Evolutionary conservation across 192 early-diverging fungal genomes (phyloP).

Genomic region (Pilobolus umbonatus): DNA sequence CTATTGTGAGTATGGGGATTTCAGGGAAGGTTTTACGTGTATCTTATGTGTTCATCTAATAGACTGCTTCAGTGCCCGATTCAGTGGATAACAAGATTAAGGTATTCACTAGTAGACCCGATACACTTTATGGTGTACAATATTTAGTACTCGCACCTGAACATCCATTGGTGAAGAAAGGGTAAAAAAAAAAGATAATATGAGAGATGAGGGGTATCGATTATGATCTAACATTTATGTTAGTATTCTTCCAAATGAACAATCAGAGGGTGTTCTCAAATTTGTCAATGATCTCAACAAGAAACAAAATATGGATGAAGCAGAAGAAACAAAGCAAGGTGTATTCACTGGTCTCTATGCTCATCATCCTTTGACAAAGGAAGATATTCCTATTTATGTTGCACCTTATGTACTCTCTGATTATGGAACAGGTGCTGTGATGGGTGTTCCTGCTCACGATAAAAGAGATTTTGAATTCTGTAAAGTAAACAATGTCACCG

Average conservation of each 20-base stretch:
- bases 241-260: conserved; percentile 15
- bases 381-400: conserved; percentile 62
- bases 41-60: no score
- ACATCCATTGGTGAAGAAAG: conserved; percentile 39
- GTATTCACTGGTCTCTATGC: conserved; percentile 62
- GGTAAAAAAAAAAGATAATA: conserved; percentile 15
- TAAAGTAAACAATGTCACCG: conserved; percentile 42
- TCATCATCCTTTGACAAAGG: conserved; percentile 53
- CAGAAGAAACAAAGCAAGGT: conserved; percentile 39
- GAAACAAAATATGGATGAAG: conserved; percentile 28
- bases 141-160: conserved; percentile 65
- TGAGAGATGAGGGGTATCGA: no score
- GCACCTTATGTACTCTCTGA: conserved; percentile 70
- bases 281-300: conserved; percentile 26
- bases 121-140: conserved; percentile 72
- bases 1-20: conserved; percentile 33
- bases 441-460: conserved; percentile 85
- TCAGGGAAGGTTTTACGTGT: no score
- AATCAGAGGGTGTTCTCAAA: conserved; percentile 19
- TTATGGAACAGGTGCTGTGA: conserved; percentile 80
- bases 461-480: conserved; percentile 69
- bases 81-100: conserved; percentile 30
- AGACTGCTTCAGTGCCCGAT: no score
- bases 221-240: neutral
- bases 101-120: conserved; percentile 76